Base-by-base conservation (phyloP, 2,329 filamentous ascomycete species). In the Coniochaeta prunicola region DNA sequence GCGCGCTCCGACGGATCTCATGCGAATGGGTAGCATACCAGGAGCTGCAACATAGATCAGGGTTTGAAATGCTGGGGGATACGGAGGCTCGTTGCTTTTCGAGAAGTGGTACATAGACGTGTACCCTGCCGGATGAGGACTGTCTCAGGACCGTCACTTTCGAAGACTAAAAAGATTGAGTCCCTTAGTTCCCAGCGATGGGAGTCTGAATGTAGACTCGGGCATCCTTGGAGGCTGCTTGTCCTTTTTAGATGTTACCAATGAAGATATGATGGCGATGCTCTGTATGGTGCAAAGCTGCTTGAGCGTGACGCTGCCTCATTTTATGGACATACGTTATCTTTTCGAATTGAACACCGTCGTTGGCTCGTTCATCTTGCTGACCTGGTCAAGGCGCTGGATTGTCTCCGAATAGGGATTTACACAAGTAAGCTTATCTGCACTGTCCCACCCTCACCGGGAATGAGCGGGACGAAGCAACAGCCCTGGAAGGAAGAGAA, bases 151-250 rank as follows among this genome's bases (percentile, higher is more conserved):
- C 19, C n/a, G 40, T 45, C n/a, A 12, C 40, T 45, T 45, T 58
- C 7, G 31, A 58, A 48, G 56, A 58, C 45, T 24, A 21, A 21
- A 53, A 36, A 33, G 42, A 21, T 15, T 57, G n/a, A 48, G 34
- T 53, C 54, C 38, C 53, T 60, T 53, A 53, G 34, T 42, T 58
- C 56, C 59, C 59, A 60, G 59, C 59, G 36, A 60, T 58, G 59
- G 59, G 59, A 28, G 5, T 31, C 19, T 38, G 34, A 33, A 53
- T n/a, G 38, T 53, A 38, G 56, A 28, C 38, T 53, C 19, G 31
- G 13, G 53, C 24, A 50, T 50, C 21, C n/a, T 28, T 3, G 55
- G 55, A 48, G 36, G 33, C n/a, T 42, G 48, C n/a, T 17, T 57
- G 36, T 36, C 17, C 9, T 21, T 42, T 45, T 54, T 33, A 24